These are phyloP conservation scores for Beauveria pseudobassiana DNA, from an alignment of 2,329 filamentous ascomycete species.

Conservation along the genomic window DNA sequence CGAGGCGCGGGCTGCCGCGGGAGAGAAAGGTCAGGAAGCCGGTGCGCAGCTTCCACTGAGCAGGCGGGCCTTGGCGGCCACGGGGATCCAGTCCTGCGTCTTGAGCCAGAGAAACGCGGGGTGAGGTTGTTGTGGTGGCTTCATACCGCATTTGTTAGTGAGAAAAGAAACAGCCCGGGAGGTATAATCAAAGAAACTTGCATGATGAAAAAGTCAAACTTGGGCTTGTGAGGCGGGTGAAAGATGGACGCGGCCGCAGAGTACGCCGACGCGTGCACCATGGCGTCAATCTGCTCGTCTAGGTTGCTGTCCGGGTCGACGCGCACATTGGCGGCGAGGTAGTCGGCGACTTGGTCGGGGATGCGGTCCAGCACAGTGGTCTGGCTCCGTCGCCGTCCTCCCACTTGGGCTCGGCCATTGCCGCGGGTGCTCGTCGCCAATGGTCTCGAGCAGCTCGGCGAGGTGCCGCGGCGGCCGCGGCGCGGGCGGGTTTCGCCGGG, in stretches of 20 bases:
- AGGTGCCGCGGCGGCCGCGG: constrained; percentile 30
- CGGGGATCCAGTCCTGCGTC: constrained; percentile 51
- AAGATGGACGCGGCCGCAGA: constrained; percentile 50
- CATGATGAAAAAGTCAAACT: constrained; percentile 74
- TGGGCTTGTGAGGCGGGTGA: constrained; percentile 55
- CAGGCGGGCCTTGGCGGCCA: constrained; percentile 56
- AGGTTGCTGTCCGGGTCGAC: constrained; percentile 52
- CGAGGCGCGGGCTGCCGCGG: constrained; percentile 53
- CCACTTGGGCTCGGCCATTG: constrained; percentile 42
- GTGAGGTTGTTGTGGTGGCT: constrained; percentile 69
- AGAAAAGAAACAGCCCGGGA: not conserved
- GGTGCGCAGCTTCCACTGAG: constrained; percentile 73
- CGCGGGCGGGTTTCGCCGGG: constrained; percentile 17
- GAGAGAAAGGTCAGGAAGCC: constrained; percentile 71
- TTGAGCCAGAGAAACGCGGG: constrained; percentile 68
- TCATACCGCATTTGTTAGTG: not conserved
- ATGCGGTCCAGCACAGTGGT: constrained; percentile 62
- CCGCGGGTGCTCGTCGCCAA: constrained; percentile 43
- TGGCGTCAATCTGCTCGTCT: constrained; percentile 46
- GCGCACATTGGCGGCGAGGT: constrained; percentile 49
- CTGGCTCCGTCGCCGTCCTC: constrained; percentile 51
- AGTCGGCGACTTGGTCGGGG: constrained; percentile 52
- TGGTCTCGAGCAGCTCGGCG: constrained; percentile 53
- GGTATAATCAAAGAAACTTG: constrained; percentile 16
- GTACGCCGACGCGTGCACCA: constrained; percentile 58